phyloP scores from a whole-genome alignment of 495 filamentous ascomycete genomes.

The Neurospora cerealis region DNA sequence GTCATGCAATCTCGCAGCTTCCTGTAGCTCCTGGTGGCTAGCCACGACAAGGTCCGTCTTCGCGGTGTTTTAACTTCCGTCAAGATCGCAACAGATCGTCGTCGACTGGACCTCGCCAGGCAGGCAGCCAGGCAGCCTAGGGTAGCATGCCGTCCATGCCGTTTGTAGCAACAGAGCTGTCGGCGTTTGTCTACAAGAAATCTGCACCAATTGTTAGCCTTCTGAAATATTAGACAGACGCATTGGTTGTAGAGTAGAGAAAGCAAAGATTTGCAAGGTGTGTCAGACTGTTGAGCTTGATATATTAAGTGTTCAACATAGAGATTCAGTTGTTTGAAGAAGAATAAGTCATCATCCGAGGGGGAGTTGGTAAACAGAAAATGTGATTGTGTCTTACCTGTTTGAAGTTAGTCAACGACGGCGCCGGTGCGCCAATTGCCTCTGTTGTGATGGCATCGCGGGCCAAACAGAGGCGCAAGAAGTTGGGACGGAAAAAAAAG shows the following conservation, averaged over 20 bases:
- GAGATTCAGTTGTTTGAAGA: slow-evolving; percentile 47
- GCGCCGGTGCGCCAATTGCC: not conserved
- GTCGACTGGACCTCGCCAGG: not conserved
- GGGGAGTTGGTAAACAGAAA: not conserved
- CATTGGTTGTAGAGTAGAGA: not conserved
- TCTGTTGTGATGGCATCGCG: not conserved
- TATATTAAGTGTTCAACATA: slow-evolving; percentile 42
- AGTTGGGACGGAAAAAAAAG: not conserved
- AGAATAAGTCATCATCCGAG: slow-evolving; percentile 38
- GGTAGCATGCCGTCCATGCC: not conserved
- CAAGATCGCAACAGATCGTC: not conserved
- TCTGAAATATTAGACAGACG: not conserved
- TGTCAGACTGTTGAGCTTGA: slow-evolving; percentile 57
- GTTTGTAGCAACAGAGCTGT: not conserved
- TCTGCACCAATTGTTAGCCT: not conserved
- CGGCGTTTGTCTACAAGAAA: not conserved
- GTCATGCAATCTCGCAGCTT: not conserved
- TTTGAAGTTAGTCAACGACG: not conserved
- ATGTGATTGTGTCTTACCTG: not conserved
- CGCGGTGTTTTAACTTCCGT: not conserved
- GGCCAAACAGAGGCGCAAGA: not conserved
- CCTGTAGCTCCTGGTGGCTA: not conserved
- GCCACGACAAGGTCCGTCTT: not conserved
- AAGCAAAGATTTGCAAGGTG: slow-evolving; percentile 1
- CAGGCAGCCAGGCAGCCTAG: not conserved